Evolutionary conservation across 1,284 basidiomycete genomes (phyloP).

Genomic region (Schizophyllum commune): DNA sequence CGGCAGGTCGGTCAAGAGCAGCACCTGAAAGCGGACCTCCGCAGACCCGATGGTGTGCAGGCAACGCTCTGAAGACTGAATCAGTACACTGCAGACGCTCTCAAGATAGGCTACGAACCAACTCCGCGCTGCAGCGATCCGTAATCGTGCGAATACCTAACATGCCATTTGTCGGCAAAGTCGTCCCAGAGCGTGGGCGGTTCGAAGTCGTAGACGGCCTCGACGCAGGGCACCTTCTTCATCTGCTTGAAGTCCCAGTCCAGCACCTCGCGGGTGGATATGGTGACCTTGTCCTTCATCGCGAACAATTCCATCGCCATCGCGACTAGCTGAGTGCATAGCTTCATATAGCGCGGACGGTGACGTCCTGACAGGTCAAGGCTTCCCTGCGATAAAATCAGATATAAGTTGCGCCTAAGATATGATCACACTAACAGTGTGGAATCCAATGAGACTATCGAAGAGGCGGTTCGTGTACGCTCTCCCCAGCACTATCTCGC

Average conservation of each 20-base stretch:
- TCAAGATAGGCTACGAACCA: neutral
- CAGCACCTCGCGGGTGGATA: neutral
- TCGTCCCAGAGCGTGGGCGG: neutral
- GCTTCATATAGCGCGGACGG: neutral
- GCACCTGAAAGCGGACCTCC: neutral
- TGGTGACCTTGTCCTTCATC: neutral
- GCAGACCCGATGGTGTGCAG: too few relatives aligned
- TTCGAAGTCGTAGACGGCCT: neutral
- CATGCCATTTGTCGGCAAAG: neutral
- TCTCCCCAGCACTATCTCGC: too few relatives aligned
- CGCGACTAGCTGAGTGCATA: neutral
- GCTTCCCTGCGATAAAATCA: neutral
- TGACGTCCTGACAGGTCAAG: neutral
- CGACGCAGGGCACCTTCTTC: neutral
- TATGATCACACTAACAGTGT: too few relatives aligned
- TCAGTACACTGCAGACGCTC: neutral
- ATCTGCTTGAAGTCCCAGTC: neutral
- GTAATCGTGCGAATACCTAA: neutral
- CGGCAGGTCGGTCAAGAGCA: neutral
- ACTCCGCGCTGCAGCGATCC: neutral
- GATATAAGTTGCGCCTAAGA: too few relatives aligned
- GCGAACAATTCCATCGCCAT: neutral
- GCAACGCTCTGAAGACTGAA: neutral
- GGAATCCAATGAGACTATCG: too few relatives aligned
- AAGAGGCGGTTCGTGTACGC: too few relatives aligned